Evolutionary conservation across 2,329 filamentous ascomycete species (phyloP).

Genomic region (Aspergillus fischeri): DNA sequence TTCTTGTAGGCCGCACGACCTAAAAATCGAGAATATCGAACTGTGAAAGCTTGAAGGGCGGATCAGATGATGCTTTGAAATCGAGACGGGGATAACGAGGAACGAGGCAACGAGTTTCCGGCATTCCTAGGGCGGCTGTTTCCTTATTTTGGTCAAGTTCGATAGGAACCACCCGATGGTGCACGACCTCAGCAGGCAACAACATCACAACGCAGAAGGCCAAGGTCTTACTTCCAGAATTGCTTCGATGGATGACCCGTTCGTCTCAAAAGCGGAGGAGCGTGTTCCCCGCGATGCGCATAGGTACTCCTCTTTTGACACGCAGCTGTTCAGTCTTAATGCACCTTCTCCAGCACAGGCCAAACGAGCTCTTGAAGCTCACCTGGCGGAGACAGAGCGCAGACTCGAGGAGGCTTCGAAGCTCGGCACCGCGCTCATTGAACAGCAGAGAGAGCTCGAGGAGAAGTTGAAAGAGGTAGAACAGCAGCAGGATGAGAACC

Average conservation of each 20-base stretch:
- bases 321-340: constrained; percentile 71
- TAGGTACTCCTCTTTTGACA: constrained; percentile 79
- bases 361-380: constrained; percentile 82
- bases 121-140: constrained; percentile 19
- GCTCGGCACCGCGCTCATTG: constrained; percentile 78
- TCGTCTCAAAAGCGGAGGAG: constrained; percentile 48
- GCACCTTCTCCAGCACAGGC: constrained; percentile 83
- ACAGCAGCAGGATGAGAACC: constrained; percentile 67
- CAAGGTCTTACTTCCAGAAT: constrained; percentile 16
- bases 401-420: constrained; percentile 87
- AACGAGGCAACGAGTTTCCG: constrained; percentile 22
- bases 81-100: constrained; percentile 17
- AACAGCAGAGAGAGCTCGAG: constrained; percentile 78
- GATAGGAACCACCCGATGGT: neutral
- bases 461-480: constrained; percentile 83
- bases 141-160: constrained; percentile 14
- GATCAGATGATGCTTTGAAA: constrained; percentile 28
- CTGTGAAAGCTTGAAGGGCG: constrained; percentile 7
- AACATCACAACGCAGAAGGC: constrained; percentile 7
- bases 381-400: constrained; percentile 87
- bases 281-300: constrained; percentile 47
- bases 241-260: constrained; percentile 52
- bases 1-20: constrained; percentile 12
- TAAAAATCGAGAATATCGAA: constrained; percentile 4
- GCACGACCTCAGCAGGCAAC: constrained; percentile 7